phyloP scores from a whole-genome alignment of 139 green algal genomes.

The Tetraselmis chui region DNA sequence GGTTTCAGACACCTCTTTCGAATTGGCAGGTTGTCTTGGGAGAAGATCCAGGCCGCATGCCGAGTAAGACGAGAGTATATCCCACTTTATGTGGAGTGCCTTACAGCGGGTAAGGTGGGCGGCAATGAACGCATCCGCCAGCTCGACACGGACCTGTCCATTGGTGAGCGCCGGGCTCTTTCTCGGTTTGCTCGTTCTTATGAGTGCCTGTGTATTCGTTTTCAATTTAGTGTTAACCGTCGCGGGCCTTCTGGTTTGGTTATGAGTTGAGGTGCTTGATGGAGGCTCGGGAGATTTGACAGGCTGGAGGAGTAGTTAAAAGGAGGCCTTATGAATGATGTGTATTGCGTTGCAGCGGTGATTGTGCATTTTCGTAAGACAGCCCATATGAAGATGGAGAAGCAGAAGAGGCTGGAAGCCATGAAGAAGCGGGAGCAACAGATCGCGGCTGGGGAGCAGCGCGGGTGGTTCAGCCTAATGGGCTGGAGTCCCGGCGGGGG shows the following conservation, averaged over 20 bases:
- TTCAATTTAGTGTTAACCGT: too few species aligned
- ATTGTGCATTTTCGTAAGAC: not conserved
- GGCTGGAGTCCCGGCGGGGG: not conserved
- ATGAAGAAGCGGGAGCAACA: not conserved
- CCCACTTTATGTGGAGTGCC: constrained; percentile 43
- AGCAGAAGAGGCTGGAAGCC: not conserved
- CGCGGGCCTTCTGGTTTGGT: too few species aligned
- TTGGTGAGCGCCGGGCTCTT: not conserved
- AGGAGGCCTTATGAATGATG: too few species aligned
- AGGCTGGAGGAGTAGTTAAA: too few species aligned
- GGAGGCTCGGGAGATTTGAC: too few species aligned
- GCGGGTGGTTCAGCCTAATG: not conserved
- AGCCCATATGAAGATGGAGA: not conserved
- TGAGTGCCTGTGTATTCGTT: too few species aligned
- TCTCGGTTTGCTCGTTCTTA: too few species aligned
- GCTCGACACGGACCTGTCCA: not conserved
- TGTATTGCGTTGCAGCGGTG: not conserved
- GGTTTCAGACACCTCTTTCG: too few species aligned
- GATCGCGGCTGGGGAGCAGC: not conserved
- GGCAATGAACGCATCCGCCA: not conserved
- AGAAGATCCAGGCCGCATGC: not conserved
- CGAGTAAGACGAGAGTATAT: constrained; percentile 44
- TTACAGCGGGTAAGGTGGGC: constrained; percentile 13
- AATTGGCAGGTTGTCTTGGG: not conserved
- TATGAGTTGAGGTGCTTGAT: too few species aligned